Conservation (phyloP, 2,329 filamentous ascomycete genomes). For the Aureobasidium lini region DNA sequence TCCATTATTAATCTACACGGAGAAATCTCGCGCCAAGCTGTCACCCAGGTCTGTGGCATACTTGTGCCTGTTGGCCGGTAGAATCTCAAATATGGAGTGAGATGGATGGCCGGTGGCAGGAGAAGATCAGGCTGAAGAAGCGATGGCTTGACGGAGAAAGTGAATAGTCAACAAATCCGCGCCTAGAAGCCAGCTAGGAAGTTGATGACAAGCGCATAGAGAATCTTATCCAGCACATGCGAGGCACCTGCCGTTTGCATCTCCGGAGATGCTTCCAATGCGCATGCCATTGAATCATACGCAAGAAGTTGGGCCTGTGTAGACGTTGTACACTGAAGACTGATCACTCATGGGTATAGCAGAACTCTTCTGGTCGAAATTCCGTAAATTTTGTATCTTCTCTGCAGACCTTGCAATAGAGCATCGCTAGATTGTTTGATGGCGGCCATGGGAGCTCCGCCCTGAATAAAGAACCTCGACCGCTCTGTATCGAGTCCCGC, state of each 20-base stretch:
- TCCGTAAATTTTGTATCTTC: no score
- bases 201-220: neutral
- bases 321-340: no score
- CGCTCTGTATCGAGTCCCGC: neutral
- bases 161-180: neutral
- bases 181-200: neutral
- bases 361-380: no score
- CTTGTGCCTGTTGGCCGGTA: constrained; percentile 1
- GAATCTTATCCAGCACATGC: neutral
- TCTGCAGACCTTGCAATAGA: no score
- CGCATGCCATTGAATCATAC: neutral
- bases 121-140: constrained; percentile 8
- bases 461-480: neutral
- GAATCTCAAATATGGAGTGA: neutral
- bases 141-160: constrained; percentile 10
- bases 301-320: neutral
- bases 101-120: neutral
- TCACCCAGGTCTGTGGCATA: neutral
- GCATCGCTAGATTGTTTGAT: no score
- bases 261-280: neutral
- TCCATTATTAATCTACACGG: constrained; percentile 3
- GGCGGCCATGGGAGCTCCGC: neutral
- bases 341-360: no score
- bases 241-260: constrained; percentile 1
- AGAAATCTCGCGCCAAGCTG: constrained; percentile 9